Percentiles rank a stretch among this genome's conserved stretches.
phyloP scores from a whole-genome alignment of 2,329 filamentous ascomycete species.

The Penicillium palitans region DNA sequence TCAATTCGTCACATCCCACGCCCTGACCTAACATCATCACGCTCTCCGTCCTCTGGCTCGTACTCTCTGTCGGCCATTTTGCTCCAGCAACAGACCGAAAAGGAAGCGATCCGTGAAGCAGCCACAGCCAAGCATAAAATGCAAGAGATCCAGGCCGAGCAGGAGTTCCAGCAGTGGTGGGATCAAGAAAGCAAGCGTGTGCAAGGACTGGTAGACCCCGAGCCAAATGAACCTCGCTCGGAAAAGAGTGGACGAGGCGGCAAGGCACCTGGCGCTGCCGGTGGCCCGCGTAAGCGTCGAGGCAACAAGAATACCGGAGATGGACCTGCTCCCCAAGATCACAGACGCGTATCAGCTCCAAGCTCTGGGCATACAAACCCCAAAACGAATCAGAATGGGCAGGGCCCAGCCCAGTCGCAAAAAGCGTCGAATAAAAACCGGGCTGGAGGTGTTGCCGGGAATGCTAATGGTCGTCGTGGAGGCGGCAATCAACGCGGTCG shows the following conservation, averaged over 20 bases:
- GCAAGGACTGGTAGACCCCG: constrained; percentile 34
- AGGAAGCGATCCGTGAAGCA: constrained; percentile 77
- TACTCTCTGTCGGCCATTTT: constrained; percentile 86
- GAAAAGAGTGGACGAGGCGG: constrained; percentile 20
- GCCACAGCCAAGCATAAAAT: constrained; percentile 78
- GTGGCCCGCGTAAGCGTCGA: constrained; percentile 20
- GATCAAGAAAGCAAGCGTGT: constrained; percentile 42
- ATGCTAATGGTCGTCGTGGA: constrained; percentile 26
- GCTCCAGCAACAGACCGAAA: constrained; percentile 79
- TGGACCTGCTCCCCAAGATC: constrained; percentile 3
- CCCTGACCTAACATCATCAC: constrained; percentile 29
- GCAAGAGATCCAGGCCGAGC: constrained; percentile 93
- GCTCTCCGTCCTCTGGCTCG: constrained; percentile 62
- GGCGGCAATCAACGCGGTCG: constrained; percentile 21
- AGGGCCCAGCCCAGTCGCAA: constrained; percentile 13
- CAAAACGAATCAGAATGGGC: constrained; percentile 17
- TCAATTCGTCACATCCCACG: constrained; percentile 53
- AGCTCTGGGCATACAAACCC: constrained; percentile 4
- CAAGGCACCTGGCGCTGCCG: constrained; percentile 11
- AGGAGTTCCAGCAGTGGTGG: constrained; percentile 79
- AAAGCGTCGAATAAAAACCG: constrained; percentile 16
- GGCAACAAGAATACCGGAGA: constrained; percentile 18
- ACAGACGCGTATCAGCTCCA: constrained; percentile 5
- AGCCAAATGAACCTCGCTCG: constrained; percentile 15
- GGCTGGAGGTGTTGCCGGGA: constrained; percentile 3